Evolutionary conservation across 768 basidiomycete species (phyloP).

Genomic region (Tylopilus vinaceipallidus): DNA sequence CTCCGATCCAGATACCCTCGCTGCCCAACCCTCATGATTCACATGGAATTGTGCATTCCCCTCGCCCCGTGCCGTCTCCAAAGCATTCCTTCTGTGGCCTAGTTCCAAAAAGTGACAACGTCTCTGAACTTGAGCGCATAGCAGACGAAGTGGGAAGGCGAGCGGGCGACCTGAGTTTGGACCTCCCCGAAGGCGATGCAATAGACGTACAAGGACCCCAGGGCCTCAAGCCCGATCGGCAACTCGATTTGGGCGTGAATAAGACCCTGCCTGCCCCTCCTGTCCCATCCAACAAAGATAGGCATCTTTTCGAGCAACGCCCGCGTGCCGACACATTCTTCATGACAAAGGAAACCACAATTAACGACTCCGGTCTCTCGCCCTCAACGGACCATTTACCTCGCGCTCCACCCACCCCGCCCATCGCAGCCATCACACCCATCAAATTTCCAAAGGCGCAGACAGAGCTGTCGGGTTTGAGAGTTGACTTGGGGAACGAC

Average conservation of each 20-base stretch:
- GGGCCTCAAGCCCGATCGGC: conserved; percentile 13
- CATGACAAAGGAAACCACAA: conserved; percentile 8
- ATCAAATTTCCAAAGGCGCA: conserved; percentile 36
- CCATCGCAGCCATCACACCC: conserved; percentile 42
- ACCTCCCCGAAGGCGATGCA: conserved; percentile 23
- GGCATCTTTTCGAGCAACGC: conserved; percentile 12
- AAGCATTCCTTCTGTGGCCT: conserved; percentile 45
- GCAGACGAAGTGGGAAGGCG: conserved; percentile 52
- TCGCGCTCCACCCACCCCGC: conserved; percentile 49
- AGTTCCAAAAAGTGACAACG: conserved; percentile 39
- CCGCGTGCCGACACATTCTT: conserved; percentile 35
- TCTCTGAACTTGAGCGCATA: conserved; percentile 70
- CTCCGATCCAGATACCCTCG: conserved; percentile 22
- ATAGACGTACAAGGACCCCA: conserved; percentile 20
- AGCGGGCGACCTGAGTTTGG: conserved; percentile 26
- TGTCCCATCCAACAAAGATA: conserved; percentile 44
- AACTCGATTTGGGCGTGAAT: conserved; percentile 32
- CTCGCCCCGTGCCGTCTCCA: conserved; percentile 67
- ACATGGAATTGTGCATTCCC: conserved; percentile 52
- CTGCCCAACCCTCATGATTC: conserved; percentile 32
- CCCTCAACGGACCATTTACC: conserved; percentile 15
- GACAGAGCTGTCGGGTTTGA: conserved; percentile 24
- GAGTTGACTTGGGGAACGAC: conserved; percentile 21
- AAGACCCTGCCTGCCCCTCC: conserved; percentile 66
- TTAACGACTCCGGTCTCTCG: conserved; percentile 5